Evolutionary conservation across 768 basidiomycete species (phyloP), one percentile per base, ranked within the genome.

Genomic region (Lactarius hatsudake): DNA sequence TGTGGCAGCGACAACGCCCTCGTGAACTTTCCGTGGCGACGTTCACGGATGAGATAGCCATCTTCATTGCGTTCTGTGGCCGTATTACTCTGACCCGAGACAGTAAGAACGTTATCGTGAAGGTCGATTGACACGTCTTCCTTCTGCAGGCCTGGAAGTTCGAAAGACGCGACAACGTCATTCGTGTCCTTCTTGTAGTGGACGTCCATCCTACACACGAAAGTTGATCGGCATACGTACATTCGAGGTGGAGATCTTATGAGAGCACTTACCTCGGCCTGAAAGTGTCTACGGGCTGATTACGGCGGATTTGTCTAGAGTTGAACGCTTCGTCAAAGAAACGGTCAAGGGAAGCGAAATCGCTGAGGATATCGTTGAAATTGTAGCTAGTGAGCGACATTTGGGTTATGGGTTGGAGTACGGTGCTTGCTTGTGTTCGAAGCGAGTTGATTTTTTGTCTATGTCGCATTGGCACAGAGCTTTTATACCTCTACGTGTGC

Each of bases 141-240:
- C 32, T 82, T 80, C 66, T 77, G 77, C 55, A 86, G 45, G 17
- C 85, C 86, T 1, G 87, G 84, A 26, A 87, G 75, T 66, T 87
- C 86, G 70, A 86, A 84, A 15, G 78, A 73, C 38, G 84, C 86
- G 1, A 81, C 83, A 61, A 87, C 80, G 23, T 77, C 72, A 68
- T 84, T 83, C 28, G 74, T 74, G 26, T 82, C 78, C 2, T 70
- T 40, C 62, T 84, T 76, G 69, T 86, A 83, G 67, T 84, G 81
- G 13, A 85, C 73, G 68, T 86, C 83, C 80, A 86, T 82, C 66
- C 85, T 65, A 13, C 20, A 55, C 7, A 28, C 20, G 23, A 48
- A 2, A 42, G 59, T 36, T 59, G 64, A 3, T 32, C 36, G 10
- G 34, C 18, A 18, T 13, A 10, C 13, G 36, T 15, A 23, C 48